These are phyloP conservation scores for Globisporangium iwayamae DNA, from an alignment of 352 stramenopile species.

Conservation along the genomic window DNA sequence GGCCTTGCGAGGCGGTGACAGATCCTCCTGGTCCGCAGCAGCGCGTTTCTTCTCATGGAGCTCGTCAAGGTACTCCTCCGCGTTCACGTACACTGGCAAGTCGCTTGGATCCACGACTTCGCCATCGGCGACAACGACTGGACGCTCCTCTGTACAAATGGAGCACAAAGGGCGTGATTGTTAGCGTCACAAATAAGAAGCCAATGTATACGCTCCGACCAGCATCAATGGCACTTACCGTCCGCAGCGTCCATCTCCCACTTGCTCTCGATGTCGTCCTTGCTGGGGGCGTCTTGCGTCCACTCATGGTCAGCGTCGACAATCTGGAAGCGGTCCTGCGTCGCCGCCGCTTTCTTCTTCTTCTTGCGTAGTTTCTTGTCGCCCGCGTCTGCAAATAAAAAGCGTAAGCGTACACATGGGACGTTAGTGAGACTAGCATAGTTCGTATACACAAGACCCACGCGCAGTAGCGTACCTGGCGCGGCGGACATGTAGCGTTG, in stretches of 20 bases:
- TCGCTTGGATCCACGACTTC: constrained; percentile 56
- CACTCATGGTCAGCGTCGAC: constrained; percentile 63
- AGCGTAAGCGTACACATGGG: neutral
- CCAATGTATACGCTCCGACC: neutral
- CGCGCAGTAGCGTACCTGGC: constrained; percentile 21
- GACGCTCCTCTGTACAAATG: constrained; percentile 25
- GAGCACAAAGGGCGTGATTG: neutral
- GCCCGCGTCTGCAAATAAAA: constrained; percentile 16
- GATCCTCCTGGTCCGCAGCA: constrained; percentile 26
- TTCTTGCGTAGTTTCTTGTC: constrained; percentile 61
- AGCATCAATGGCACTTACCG: constrained; percentile 20
- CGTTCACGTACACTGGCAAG: constrained; percentile 70
- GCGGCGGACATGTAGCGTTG: constrained; percentile 65
- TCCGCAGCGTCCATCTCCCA: constrained; percentile 60
- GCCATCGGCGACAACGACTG: constrained; percentile 42
- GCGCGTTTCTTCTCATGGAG: constrained; percentile 27
- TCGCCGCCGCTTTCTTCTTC: constrained; percentile 32
- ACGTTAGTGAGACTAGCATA: constrained; percentile 2
- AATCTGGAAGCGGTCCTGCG: constrained; percentile 31
- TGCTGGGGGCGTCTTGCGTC: constrained; percentile 39
- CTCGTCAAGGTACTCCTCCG: constrained; percentile 57
- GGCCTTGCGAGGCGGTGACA: constrained; percentile 47
- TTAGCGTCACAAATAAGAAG: neutral
- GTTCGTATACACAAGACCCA: neutral
- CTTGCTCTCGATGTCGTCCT: constrained; percentile 49